Evolutionary conservation across 371 early-diverging fungal genomes (phyloP).

Genomic region (Rhizopus microsporus): DNA sequence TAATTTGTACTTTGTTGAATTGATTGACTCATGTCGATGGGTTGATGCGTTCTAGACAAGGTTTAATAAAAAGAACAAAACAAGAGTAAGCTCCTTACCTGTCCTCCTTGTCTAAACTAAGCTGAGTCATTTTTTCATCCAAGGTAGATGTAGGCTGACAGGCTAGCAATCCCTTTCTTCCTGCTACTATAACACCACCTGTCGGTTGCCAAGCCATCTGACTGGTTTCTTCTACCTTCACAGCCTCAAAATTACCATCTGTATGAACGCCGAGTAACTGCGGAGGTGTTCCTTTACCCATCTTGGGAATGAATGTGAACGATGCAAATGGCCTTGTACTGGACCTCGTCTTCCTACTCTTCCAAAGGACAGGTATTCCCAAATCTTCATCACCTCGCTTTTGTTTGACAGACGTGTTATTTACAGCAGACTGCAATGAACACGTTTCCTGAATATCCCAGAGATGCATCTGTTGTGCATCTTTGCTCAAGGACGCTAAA

Average conservation of each 20-base stretch:
- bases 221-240: constrained; percentile 62
- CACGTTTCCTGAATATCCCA: constrained; percentile 70
- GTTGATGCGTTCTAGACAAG: no score
- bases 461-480: constrained; percentile 54
- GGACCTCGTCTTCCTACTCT: constrained; percentile 56
- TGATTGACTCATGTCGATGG: background rate
- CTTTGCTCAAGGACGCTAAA: constrained; percentile 67
- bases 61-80: no score
- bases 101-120: background rate
- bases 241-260: constrained; percentile 61
- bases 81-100: no score
- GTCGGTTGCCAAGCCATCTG: constrained; percentile 65
- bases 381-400: constrained; percentile 33
- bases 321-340: constrained; percentile 51
- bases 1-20: background rate
- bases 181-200: constrained; percentile 59
- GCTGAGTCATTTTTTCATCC: background rate
- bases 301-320: constrained; percentile 65
- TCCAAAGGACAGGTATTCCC: constrained; percentile 66
- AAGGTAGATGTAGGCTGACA: constrained; percentile 8
- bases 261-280: constrained; percentile 57
- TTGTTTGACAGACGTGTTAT: constrained; percentile 14
- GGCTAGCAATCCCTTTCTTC: constrained; percentile 37
- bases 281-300: constrained; percentile 8
- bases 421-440: constrained; percentile 25